A percentile compares a stretch with the other conserved stretches of the same genome.
Evolutionary conservation across 148 eudicot species (phyloP).

Genomic region (Rhododendron ovatum): DNA sequence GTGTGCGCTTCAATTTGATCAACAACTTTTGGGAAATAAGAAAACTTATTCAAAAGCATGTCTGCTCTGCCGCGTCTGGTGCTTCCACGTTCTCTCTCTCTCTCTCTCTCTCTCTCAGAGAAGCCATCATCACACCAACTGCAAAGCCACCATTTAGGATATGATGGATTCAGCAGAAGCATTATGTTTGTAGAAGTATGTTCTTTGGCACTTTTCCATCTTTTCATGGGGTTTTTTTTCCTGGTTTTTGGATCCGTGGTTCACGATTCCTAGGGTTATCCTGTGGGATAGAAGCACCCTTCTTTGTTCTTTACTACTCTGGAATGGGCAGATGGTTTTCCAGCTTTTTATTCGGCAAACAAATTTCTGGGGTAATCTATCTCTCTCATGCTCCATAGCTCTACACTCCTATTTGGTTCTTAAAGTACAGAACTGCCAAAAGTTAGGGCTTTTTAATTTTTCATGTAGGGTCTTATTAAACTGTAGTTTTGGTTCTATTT

Average conservation of each 20-base stretch:
- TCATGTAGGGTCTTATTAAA: background rate
- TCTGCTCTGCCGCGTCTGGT: background rate
- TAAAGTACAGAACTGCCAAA: background rate
- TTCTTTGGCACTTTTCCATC: background rate
- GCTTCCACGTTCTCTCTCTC: no score
- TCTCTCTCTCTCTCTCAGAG: background rate
- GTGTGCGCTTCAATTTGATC: background rate
- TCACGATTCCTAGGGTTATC: background rate
- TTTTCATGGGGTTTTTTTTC: no score
- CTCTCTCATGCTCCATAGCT: background rate
- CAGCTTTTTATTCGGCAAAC: no score
- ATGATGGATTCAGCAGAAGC: background rate
- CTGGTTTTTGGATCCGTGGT: background rate
- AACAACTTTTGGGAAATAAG: background rate
- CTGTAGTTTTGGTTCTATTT: background rate
- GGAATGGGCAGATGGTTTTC: background rate
- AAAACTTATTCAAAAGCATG: background rate
- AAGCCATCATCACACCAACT: background rate
- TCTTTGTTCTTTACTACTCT: background rate
- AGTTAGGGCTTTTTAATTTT: background rate
- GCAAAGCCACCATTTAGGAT: background rate
- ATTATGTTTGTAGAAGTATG: background rate
- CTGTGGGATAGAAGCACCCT: background rate
- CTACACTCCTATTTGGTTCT: background rate
- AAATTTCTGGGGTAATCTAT: background rate